Percentiles rank a stretch among this genome's conserved stretches.
Evolutionary conservation across 441 rosid genomes (phyloP).

Genomic region (Flueggea neowawraea): DNA sequence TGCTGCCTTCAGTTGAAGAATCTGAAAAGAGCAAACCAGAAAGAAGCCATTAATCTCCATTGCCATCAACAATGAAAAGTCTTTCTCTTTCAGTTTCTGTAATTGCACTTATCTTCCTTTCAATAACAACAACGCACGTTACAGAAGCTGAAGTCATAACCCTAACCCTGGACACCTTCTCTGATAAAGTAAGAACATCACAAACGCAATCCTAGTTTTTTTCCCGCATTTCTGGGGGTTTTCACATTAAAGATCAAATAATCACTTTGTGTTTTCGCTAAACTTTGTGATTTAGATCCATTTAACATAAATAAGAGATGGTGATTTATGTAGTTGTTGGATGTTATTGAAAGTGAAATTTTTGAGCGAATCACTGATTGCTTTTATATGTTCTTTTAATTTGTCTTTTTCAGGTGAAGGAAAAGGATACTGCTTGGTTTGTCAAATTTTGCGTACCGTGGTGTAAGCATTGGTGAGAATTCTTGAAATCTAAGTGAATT

Average conservation of each 20-base stretch:
- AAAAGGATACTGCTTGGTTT: slow-evolving; percentile 95
- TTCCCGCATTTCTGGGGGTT: not conserved
- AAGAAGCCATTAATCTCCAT: not conserved
- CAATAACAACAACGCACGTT: not conserved
- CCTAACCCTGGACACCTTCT: slow-evolving; percentile 82
- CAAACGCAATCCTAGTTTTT: not conserved
- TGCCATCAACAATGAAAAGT: not conserved
- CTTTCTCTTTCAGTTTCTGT: not conserved
- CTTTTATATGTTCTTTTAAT: not conserved
- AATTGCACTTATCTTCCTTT: too few species aligned
- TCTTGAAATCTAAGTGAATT: not conserved
- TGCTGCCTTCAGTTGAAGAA: too few species aligned
- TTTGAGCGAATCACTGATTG: not conserved
- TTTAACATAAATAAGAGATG: not conserved
- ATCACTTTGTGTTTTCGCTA: not conserved
- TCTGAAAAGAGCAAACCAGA: too few species aligned
- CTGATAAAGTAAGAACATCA: slow-evolving; percentile 64
- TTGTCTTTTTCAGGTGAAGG: slow-evolving; percentile 60
- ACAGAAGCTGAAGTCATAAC: slow-evolving; percentile 75
- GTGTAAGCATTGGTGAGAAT: slow-evolving; percentile 94
- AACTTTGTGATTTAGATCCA: not conserved
- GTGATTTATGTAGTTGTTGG: too few species aligned
- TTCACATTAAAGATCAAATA: slow-evolving; percentile 1
- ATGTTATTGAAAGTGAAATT: too few species aligned
- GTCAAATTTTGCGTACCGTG: slow-evolving; percentile 97